Evolutionary conservation across 2,329 filamentous ascomycete genomes (phyloP), one percentile per base, ranked within the genome.

Genomic region (Colletotrichum lentis): DNA sequence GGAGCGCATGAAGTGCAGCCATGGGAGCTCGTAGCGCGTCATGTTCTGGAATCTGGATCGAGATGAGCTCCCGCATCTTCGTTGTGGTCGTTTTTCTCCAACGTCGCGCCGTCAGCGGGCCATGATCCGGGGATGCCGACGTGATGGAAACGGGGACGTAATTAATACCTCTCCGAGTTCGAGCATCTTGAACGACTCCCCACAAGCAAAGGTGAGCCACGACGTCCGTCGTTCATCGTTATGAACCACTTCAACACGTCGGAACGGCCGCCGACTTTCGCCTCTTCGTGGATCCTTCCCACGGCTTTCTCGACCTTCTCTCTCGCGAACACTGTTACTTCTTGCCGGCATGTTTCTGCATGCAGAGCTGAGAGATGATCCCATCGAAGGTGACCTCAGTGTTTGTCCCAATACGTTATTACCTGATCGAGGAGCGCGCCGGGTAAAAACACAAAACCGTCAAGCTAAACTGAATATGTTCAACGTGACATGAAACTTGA

Each of bases 231-330:
- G 84, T n/a, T 75, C 78, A 86, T 81, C 67, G 85, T 86, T 5
- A 81, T 74, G 75, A 79, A 84, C 85, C 85, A 88, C 66, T 86
- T 86, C 69, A 80, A 78, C 0, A 87, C 74, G 69, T 88, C 84
- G 0, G 76, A 77, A 12, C 52, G n/a, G 0, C 69, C 76, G 0
- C 80, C 78, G 0, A 73, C 74, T 0, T 64, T 63, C 20, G 80
- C 78, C 53, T 87, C 84, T 24, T 80, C 73, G 0, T 69, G 73
- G 22, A 88, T 86, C 50, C 75, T 77, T 2, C 77, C 24, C 0
- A 87, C 77, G 0, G 82, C 74, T 6, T 83, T 69, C 0, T 76
- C 71, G 0, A 81, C 76, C 16, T 78, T 80, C 0, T 70, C 70
- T 3, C 77, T 69, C 8, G 86, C 75, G 27, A 76, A n/a, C 6